Evolutionary conservation across 345 rosid genomes (phyloP).

Genomic region (Eucalyptus brandiana): DNA sequence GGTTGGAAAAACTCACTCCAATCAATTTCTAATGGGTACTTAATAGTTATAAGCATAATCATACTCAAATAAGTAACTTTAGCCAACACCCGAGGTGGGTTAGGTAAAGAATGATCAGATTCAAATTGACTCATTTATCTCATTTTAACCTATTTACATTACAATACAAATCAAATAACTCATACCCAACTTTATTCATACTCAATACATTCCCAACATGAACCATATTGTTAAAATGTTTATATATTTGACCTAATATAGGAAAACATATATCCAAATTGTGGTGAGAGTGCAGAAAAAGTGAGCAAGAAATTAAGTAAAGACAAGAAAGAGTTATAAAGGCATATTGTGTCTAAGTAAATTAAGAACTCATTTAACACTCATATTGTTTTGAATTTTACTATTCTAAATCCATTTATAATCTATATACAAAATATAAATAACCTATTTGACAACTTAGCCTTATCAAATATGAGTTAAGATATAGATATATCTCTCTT

Average conservation of each 20-base stretch:
- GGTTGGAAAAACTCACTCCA: neutral
- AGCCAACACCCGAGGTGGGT: neutral
- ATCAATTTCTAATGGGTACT: neutral
- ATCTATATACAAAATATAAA: too few species aligned
- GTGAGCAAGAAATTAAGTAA: too few species aligned
- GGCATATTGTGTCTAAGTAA: too few species aligned
- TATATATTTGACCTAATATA: neutral
- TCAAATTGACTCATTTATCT: neutral
- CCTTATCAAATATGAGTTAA: neutral
- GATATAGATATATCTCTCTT: neutral
- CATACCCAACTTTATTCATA: accelerated
- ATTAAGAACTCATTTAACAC: neutral
- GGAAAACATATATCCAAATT: too few species aligned
- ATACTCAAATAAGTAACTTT: neutral
- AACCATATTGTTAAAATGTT: too few species aligned
- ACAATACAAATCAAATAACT: too few species aligned
- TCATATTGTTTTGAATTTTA: too few species aligned
- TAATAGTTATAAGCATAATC: neutral
- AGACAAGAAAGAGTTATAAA: too few species aligned
- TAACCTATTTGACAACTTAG: neutral
- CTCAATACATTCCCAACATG: accelerated
- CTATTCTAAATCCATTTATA: neutral
- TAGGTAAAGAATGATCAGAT: neutral
- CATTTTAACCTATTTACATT: too few species aligned
- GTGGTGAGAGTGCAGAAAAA: neutral